phyloP scores from a whole-genome alignment of 805 yeast genomes.

The Starmerella floris region DNA sequence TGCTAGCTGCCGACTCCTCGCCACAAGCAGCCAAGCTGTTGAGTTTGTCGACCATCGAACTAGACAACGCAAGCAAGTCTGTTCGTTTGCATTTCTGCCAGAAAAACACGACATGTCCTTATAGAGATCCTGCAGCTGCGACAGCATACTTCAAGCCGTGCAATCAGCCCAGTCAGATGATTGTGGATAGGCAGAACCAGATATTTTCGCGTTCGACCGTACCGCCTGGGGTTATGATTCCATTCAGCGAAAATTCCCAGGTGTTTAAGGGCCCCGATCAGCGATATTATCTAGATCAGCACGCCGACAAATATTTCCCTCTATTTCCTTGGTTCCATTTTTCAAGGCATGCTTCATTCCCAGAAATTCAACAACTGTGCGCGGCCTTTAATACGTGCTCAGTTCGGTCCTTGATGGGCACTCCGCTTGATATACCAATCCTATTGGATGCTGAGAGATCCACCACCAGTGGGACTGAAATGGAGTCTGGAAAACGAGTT shows the following conservation, averaged over 20 bases:
- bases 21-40: slow-evolving; percentile 17
- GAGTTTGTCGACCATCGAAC: slow-evolving; percentile 13
- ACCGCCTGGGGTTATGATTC: slow-evolving; percentile 4
- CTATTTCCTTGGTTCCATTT: slow-evolving; percentile 22
- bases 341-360: slow-evolving; percentile 26
- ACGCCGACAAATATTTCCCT: slow-evolving; percentile 12
- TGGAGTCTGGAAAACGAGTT: background rate
- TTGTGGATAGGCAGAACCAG: slow-evolving; percentile 10
- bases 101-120: slow-evolving; percentile 8
- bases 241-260: background rate
- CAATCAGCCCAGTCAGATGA: slow-evolving; percentile 13
- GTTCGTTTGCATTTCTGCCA: slow-evolving; percentile 16
- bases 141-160: slow-evolving; percentile 18
- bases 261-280: slow-evolving; percentile 11
- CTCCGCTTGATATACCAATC: too few species aligned
- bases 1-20: slow-evolving; percentile 19
- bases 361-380: slow-evolving; percentile 20
- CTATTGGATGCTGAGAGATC: too few species aligned
- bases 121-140: slow-evolving; percentile 11
- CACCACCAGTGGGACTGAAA: background rate
- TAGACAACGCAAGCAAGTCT: background rate
- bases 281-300: slow-evolving; percentile 7
- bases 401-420: slow-evolving; percentile 9
- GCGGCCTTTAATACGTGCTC: slow-evolving; percentile 11
- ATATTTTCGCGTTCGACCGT: slow-evolving; percentile 14